Evolutionary conservation across 345 rosid species (phyloP), one percentile per base, ranked within the genome.

Genomic region (Acer saccharum): DNA sequence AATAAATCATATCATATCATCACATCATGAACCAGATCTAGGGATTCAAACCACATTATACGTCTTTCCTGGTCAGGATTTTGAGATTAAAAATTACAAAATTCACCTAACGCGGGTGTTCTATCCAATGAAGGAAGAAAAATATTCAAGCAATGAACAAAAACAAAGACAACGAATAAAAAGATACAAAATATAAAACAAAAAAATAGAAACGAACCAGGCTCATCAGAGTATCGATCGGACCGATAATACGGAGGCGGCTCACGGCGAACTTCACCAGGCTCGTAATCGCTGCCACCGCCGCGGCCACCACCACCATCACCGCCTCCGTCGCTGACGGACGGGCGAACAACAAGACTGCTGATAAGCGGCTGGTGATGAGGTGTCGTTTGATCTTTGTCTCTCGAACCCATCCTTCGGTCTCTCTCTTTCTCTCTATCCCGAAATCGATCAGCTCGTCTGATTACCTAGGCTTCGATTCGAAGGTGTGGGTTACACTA

Each of bases 261-360:
- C 29, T 90, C 93, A 54, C 89, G 97, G 16, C 90, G 87, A 41
- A 85, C 88, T 68, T 94, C 97, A 14, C 90, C 94, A 29, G 92
- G 85, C 74, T 92, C 94, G 77, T 84, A 87, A 72, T 92, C 93
- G 77, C 84, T 84, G 63, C 84, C 88, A 39, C 84, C 79, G 58
- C 79, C 76, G 27, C 74, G 76, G 3, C 60, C 86, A 11, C 81
- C 87, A 7, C 78, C 83, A 14, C 74, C 84, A 1, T 77, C 91
- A 23, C 76, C 88, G 32, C 81, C 81, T 13, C 84, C 89, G 65
- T 85, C 91, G 81, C 86, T 89, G 65, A 68, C 84, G 10, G 92
- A 87, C 14, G 93, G 91, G 0, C 98, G 91, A 14, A 93, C 92
- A 68, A 95, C 89, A 71, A 95, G 93, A 86, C 98, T 90, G 85